These are phyloP conservation scores for Caulochytrium protostelioides DNA, from an alignment of 371 early-diverging fungal genomes.

Conservation along the genomic window DNA sequence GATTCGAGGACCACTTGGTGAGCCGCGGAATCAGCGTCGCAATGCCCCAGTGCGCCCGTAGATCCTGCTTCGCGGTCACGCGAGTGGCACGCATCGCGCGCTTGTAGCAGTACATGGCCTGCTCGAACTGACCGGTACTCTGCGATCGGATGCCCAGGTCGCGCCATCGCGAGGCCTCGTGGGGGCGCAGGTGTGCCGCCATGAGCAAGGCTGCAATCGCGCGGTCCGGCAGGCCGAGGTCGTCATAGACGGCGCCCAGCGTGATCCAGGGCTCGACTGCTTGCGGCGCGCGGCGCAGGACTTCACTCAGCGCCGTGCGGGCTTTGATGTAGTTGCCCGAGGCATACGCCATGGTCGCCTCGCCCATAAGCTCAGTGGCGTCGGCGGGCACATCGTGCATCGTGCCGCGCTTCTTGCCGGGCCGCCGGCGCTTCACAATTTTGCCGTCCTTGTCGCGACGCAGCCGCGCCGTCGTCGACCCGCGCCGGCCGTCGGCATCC, in stretches of 20 bases:
- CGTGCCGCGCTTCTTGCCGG: no score
- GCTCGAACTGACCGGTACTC: slow-evolving; percentile 40
- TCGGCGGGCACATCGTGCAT: slow-evolving; percentile 34
- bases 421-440: no score
- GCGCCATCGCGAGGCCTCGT: no score
- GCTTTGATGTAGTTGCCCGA: slow-evolving; percentile 40
- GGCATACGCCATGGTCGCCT: slow-evolving; percentile 51
- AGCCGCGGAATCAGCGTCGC: no score
- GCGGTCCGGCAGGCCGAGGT: slow-evolving; percentile 48
- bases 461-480: no score
- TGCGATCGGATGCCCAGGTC: no score
- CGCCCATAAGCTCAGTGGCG: slow-evolving; percentile 37
- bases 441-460: no score
- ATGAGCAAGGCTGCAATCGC: slow-evolving; percentile 60
- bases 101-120: slow-evolving; percentile 59
- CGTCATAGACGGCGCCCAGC: slow-evolving; percentile 76
- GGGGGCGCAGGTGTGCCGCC: slow-evolving; percentile 68
- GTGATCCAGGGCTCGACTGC: slow-evolving; percentile 62
- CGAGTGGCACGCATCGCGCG: no score
- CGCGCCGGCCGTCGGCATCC: no score
- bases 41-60: no score
- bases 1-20: no score
- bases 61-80: no score
- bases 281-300: slow-evolving; percentile 44
- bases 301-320: slow-evolving; percentile 41